Evolutionary conservation across 257 asterid species (phyloP).

Genomic region (Solanum stenotomum): DNA sequence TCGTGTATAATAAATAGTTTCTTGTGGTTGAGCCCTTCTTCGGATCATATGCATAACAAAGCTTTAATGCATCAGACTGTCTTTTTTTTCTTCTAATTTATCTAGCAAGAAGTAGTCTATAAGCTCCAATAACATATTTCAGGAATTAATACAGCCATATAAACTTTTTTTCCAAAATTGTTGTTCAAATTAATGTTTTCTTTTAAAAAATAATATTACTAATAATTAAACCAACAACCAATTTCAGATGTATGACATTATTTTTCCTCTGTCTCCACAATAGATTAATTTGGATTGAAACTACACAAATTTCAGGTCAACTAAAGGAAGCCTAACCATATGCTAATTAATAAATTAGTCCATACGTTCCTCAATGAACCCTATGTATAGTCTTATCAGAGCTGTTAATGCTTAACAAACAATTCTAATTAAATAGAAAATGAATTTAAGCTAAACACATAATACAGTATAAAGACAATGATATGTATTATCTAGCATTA

Average conservation of each 20-base stretch:
- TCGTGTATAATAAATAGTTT: too few relatives aligned
- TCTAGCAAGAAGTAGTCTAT: not conserved
- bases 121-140: not conserved
- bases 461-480: not conserved
- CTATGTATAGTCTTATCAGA: not conserved
- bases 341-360: not conserved
- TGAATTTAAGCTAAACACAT: not conserved
- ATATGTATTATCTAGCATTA: not conserved
- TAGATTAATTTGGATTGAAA: not conserved
- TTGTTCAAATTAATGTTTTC: too few relatives aligned
- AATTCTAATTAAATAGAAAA: not conserved
- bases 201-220: not conserved
- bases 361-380: not conserved
- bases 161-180: not conserved
- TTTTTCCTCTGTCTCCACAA: not conserved
- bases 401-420: not conserved
- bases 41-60: not conserved
- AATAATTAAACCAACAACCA: not conserved
- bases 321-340: not conserved
- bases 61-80: too few relatives aligned
- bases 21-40: not conserved
- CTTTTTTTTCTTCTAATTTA: not conserved
- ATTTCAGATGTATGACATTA: not conserved
- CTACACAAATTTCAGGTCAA: not conserved
- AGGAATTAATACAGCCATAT: not conserved